A percentile compares a stretch with the other conserved stretches of the same genome.
These are phyloP conservation scores for Brassica rapa DNA, from an alignment of 345 rosid genomes.

Conservation along the genomic window DNA sequence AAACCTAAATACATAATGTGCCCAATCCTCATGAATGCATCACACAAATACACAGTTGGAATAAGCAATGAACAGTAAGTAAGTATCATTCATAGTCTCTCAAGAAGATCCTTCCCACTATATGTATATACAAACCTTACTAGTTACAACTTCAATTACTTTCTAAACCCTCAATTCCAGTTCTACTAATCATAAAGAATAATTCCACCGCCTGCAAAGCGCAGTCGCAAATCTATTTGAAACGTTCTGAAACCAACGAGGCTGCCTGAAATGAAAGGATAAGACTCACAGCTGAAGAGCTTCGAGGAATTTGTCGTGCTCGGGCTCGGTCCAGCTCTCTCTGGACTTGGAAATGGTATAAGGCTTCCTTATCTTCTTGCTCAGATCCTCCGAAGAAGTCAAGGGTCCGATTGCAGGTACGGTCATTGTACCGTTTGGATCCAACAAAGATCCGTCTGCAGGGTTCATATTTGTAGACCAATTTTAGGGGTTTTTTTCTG, in stretches of 20 bases:
- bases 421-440: conserved; percentile 65
- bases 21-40: not conserved
- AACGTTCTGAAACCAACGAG: not conserved
- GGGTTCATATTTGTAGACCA: conserved; percentile 62
- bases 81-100: not conserved
- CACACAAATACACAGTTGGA: not conserved
- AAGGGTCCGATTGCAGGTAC: conserved; percentile 61
- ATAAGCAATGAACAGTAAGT: not conserved
- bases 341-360: conserved; percentile 86
- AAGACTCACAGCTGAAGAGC: conserved; percentile 83
- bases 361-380: conserved; percentile 79
- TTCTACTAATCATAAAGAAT: not conserved
- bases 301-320: conserved; percentile 90
- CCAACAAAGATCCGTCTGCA: conserved; percentile 61
- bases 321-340: conserved; percentile 98
- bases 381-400: conserved; percentile 58
- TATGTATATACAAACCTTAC: conserved; percentile 9
- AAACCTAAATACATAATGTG: conserved; percentile 3
- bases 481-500: not conserved
- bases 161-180: not conserved
- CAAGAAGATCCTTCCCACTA: not conserved
- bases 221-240: not conserved
- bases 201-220: not conserved
- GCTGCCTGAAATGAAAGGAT: not conserved
- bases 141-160: not conserved